phyloP scores from a whole-genome alignment of 257 asterid genomes.

The Sherardia arvensis region DNA sequence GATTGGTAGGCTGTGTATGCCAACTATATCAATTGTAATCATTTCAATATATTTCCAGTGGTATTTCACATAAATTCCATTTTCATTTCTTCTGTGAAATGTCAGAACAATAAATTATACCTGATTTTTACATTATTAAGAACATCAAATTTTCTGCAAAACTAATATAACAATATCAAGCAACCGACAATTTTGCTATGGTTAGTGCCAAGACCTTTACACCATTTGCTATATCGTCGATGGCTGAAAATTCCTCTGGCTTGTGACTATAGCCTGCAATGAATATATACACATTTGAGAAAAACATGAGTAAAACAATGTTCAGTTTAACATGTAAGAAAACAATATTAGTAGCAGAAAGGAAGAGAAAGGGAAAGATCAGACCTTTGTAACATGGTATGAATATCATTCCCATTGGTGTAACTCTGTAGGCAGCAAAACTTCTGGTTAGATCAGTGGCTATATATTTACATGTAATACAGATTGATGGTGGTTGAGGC shows the following conservation, averaged over 20 bases:
- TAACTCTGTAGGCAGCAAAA: constrained; percentile 44
- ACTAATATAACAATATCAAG: constrained; percentile 14
- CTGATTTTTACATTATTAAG: no score
- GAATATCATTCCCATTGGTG: constrained; percentile 96
- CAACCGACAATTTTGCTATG: constrained; percentile 40
- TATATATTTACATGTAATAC: background rate
- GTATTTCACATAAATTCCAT: background rate
- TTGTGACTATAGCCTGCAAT: constrained; percentile 62
- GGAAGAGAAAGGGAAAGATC: background rate
- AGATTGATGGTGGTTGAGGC: background rate
- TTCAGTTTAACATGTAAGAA: background rate
- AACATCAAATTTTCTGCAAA: no score
- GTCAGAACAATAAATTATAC: background rate
- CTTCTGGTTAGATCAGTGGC: background rate
- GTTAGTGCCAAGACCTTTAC: constrained; percentile 64
- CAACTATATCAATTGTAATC: background rate
- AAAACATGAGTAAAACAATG: background rate
- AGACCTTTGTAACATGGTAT: constrained; percentile 95
- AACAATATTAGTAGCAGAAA: background rate
- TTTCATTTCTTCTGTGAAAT: background rate
- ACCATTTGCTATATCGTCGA: constrained; percentile 54
- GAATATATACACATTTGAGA: background rate
- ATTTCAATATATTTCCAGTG: background rate
- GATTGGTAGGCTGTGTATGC: background rate
- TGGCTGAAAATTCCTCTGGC: constrained; percentile 67